Conservation (phyloP, 257 asterid genomes). For the Scutellaria galericulata region DNA sequence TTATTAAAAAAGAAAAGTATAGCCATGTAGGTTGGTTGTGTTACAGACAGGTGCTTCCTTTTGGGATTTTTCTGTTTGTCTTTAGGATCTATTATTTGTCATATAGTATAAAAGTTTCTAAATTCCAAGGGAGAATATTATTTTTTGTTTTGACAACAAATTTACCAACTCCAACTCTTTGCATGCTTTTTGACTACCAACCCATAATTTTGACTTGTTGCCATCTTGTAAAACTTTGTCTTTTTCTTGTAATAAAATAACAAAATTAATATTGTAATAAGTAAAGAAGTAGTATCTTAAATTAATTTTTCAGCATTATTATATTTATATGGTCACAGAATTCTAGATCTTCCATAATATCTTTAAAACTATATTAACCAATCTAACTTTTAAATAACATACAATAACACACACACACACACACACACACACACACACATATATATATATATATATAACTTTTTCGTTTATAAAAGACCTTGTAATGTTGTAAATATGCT, state of each 20-base stretch:
- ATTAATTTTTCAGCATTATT: too few species aligned
- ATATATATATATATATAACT: too few species aligned
- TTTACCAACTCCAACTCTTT: slow-evolving; percentile 63
- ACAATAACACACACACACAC: too few species aligned
- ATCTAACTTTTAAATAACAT: too few species aligned
- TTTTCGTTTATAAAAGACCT: too few species aligned
- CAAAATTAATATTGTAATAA: too few species aligned
- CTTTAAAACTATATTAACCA: too few species aligned
- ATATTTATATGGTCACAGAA: too few species aligned
- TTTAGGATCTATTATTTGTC: slow-evolving; percentile 38
- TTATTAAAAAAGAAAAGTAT: not conserved
- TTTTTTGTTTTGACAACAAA: slow-evolving; percentile 41
- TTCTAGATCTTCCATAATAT: too few species aligned
- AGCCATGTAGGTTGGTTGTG: not conserved
- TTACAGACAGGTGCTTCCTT: not conserved
- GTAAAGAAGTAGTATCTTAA: too few species aligned
- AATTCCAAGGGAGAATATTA: slow-evolving; percentile 23
- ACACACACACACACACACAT: too few species aligned
- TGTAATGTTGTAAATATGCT: too few species aligned
- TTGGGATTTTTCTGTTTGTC: slow-evolving; percentile 53
- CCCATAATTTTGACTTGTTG: slow-evolving; percentile 36
- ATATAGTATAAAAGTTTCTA: slow-evolving; percentile 3
- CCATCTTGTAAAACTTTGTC: slow-evolving; percentile 27
- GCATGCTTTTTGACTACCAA: slow-evolving; percentile 51
- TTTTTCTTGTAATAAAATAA: slow-evolving; percentile 33